These are phyloP conservation scores for Spinacia oleracea DNA, from an alignment of 179 eudicot species.

Conservation along the genomic window DNA sequence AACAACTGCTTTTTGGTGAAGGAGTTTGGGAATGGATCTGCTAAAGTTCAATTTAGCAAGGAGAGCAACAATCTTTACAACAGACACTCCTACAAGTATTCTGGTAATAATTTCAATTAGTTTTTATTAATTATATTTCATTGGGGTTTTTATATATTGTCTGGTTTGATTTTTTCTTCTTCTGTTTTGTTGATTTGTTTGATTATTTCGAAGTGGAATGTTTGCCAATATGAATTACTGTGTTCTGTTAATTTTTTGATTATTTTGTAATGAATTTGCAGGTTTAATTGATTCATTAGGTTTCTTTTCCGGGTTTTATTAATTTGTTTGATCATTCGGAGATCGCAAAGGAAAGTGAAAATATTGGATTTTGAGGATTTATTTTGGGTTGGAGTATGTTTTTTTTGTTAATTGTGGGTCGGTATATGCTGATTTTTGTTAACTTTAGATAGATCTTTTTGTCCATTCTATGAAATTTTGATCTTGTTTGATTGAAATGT, in stretches of 20 bases:
- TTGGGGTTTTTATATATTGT: too few relatives aligned
- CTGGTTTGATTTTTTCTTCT: neutral
- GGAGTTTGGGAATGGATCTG: slow-evolving; percentile 82
- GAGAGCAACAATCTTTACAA: slow-evolving; percentile 90
- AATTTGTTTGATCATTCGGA: neutral
- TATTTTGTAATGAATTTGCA: too few relatives aligned
- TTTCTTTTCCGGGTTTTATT: neutral
- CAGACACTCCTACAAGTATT: slow-evolving; percentile 75
- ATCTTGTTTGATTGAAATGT: neutral
- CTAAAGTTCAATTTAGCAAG: slow-evolving; percentile 69
- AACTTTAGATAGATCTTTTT: neutral
- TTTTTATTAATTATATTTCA: neutral
- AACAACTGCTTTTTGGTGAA: slow-evolving; percentile 87
- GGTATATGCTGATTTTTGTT: neutral
- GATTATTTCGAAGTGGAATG: neutral
- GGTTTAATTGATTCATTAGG: neutral
- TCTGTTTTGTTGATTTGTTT: neutral
- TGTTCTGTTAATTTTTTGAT: neutral
- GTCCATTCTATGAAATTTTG: neutral
- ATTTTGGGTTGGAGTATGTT: neutral
- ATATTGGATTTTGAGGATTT: neutral
- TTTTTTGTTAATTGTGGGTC: neutral
- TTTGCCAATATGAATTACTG: neutral
- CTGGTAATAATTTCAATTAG: slow-evolving; percentile 43
- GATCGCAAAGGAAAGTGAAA: neutral